Base-by-base conservation (phyloP, 2,329 filamentous ascomycete species). In the Aspergillus neotritici region DNA sequence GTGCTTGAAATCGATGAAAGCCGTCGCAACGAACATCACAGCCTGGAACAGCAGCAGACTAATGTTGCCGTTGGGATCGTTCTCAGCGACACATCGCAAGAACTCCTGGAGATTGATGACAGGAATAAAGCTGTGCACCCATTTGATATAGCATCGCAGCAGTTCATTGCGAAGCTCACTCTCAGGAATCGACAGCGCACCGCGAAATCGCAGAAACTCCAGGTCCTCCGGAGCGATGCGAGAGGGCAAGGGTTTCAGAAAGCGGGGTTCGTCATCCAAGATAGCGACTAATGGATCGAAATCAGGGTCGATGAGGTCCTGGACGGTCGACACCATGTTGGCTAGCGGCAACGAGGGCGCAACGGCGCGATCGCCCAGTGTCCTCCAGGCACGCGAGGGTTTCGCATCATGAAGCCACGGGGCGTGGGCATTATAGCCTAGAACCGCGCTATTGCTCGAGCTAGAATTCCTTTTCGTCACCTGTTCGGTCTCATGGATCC, bases 101-200 rank as follows among this genome's bases (percentile, higher is more conserved):
- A 80, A 74, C 17, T 79, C 75, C 48, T 78, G 74, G 34, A 80
- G 55, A 43, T 80, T 87, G 51, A 95, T 67, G 33, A 94, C 73
- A 10, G 89, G 89, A 87, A 95, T 93, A 62, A 87, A 94, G 10
- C 87, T 88, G 62, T 94, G 84, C 9, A 94, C 86, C 64, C 83
- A 94, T 69, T 93, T 85, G 52, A 89, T 76, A 61, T 91, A 94
- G 15, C 82, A 81, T 52, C 82, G 79, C 5, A 95, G 70, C 17
- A 94, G 74, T 43, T 87, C 87, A 63, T 84, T 85, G 57, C 89
- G 84, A 35, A 94, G 71, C 1, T 74, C 69, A 4, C 74, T 67
- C 36, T 77, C 73, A 2, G 89, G 89, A 35, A 94, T 75, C 4
- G 80, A 80, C 45, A 94, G 70, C 1, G 87, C 87, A 3, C 87